Base-by-base conservation (phyloP, 208 protist species). In the Crithidia thermophila region DNA sequence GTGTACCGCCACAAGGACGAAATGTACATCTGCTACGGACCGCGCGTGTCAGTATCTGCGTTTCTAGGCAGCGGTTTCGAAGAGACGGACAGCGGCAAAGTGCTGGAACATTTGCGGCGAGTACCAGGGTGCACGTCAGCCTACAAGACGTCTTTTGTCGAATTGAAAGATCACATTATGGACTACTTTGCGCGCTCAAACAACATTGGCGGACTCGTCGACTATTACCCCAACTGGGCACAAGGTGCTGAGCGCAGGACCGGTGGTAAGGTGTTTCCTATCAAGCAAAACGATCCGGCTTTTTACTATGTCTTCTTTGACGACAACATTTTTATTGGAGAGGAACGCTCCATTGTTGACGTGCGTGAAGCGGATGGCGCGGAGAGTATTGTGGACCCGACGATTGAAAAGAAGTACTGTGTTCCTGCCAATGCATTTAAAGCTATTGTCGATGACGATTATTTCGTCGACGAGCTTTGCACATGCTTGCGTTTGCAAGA, bases 221-320 rank as follows among this genome's bases (percentile, higher is more conserved):
- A 97, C 49, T 97, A 94, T 74, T 97, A 97, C 69, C 87, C 86
- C 0, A 84, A 70, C 56, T 97, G 91, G 89, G 88, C 91, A 30
- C 85, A 92, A 49, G 71, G 60, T 8, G 91, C 83, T 5, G 88
- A 97, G 63, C 71, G 81, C 11, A 84, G 91, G 20, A 78, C 47
- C 46, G 88, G 84, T 0, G 91, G 91, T 25, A 97, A 97, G 62
- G 81, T 97, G 0, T 97, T 90, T 59, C 85, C 91, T 5, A 75
- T 94, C 16, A 21, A 46, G 20, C 57, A 57, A 60, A 62, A 75
- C 0, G 72, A 73, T 5, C 53, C 68, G 2, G 33, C 31, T 1
- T 57, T 67, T n/a, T 93, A 87, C 73, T 78, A 85, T 51, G 74
- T 93, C 1, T 97, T 97, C 50, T 97, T 94, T 59, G 91, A 97